Percentiles rank a stretch among this genome's conserved stretches.
Conservation (phyloP, 106 monocot genomes). For the Phalaenopsis aphrodite region DNA sequence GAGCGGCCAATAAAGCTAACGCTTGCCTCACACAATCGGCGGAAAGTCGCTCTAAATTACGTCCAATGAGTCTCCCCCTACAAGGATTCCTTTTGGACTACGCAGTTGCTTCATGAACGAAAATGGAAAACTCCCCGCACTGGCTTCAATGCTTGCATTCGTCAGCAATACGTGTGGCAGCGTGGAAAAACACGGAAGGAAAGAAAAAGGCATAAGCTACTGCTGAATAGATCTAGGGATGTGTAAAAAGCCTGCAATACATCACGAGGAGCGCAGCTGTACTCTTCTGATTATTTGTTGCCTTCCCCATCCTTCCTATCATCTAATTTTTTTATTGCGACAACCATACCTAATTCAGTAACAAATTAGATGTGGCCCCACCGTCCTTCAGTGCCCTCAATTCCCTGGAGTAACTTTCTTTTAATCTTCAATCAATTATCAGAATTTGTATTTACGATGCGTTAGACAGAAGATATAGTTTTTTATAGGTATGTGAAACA, state of each 20-base stretch:
- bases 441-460: too few relatives aligned
- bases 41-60: not conserved
- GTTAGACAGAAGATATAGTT: too few relatives aligned
- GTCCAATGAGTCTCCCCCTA: conserved; percentile 7
- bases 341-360: conserved; percentile 20
- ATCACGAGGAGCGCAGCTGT: conserved; percentile 70
- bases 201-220: conserved; percentile 1
- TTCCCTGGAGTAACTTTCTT: too few relatives aligned
- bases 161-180: conserved; percentile 12
- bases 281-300: conserved; percentile 36
- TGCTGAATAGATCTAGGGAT: conserved; percentile 31
- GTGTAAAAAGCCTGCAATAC: conserved; percentile 53
- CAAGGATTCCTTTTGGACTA: conserved; percentile 5
- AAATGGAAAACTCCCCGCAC: conserved; percentile 7
- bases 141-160: conserved; percentile 18
- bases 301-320: conserved; percentile 20
- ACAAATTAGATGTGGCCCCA: conserved; percentile 4
- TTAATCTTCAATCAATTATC: too few relatives aligned
- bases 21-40: too few relatives aligned
- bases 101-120: conserved; percentile 6
- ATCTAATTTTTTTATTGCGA: conserved; percentile 22
- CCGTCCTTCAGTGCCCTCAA: not conserved
- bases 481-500: too few relatives aligned
- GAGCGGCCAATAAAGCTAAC: too few relatives aligned
- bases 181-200: not conserved